Conservation (phyloP, 495 filamentous ascomycete genomes). For the Coniosporium apollinis region DNA sequence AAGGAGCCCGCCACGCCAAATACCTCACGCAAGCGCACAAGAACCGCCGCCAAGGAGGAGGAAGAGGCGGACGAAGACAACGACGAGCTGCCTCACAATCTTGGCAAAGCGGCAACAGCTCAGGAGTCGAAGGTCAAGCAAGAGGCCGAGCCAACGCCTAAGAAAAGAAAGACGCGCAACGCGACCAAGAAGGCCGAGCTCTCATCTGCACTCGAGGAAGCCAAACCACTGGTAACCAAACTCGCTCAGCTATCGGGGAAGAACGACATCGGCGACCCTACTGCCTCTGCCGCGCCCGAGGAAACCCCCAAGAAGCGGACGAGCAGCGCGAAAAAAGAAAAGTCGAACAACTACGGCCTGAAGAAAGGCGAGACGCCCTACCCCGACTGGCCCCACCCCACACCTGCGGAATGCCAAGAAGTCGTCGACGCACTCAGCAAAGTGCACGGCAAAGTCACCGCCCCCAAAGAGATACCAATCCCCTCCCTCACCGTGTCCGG, state of each 20-base stretch:
- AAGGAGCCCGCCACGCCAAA: constrained; percentile 7
- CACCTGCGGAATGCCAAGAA: constrained; percentile 51
- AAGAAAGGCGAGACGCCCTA: constrained; percentile 39
- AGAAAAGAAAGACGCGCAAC: constrained; percentile 5
- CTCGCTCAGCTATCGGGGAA: constrained; percentile 4
- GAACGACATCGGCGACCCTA: constrained; percentile 4
- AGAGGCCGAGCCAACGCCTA: constrained; percentile 6
- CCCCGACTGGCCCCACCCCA: constrained; percentile 51
- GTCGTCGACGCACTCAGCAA: constrained; percentile 52
- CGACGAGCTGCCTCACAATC: constrained; percentile 22
- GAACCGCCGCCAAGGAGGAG: constrained; percentile 11
- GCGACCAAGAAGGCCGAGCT: constrained; percentile 8
- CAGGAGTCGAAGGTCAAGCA: constrained; percentile 4
- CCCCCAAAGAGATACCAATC: constrained; percentile 50
- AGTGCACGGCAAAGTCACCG: constrained; percentile 46
- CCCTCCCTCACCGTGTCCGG: constrained; percentile 70
- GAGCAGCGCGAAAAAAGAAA: constrained; percentile 5
- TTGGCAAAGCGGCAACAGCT: constrained; percentile 12
- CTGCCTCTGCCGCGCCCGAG: neutral
- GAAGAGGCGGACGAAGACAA: constrained; percentile 15
- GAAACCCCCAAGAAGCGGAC: constrained; percentile 10
- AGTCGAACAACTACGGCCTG: constrained; percentile 14
- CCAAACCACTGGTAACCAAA: constrained; percentile 1
- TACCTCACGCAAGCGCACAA: constrained; percentile 14
- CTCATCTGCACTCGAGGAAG: too few relatives aligned